Evolutionary conservation across 2,329 filamentous ascomycete species (phyloP).

Genomic region (Trichoderma koningii): DNA sequence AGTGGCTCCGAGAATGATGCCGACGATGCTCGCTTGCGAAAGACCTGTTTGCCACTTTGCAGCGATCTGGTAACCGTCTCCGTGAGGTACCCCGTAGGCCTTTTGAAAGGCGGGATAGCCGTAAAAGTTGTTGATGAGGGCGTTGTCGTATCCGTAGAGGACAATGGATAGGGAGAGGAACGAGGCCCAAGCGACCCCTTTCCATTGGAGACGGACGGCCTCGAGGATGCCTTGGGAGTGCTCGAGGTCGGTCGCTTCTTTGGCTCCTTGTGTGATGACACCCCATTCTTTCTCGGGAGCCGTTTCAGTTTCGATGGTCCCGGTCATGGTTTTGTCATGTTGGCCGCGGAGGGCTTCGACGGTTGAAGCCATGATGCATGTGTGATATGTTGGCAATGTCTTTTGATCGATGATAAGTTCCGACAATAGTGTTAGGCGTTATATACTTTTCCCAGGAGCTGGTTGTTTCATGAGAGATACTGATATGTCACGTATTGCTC

Average conservation of each 20-base stretch:
- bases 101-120: constrained; percentile 36
- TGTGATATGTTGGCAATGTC: background rate
- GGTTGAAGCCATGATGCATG: constrained; percentile 6
- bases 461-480: background rate
- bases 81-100: constrained; percentile 36
- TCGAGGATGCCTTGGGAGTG: constrained; percentile 22
- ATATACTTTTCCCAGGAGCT: background rate
- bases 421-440: background rate
- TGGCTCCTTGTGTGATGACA: constrained; percentile 7
- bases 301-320: background rate
- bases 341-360: background rate
- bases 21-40: constrained; percentile 50
- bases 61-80: constrained; percentile 36
- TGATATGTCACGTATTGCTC: background rate
- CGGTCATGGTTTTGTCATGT: background rate
- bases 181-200: constrained; percentile 16
- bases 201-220: constrained; percentile 16
- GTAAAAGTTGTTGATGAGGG: constrained; percentile 43
- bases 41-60: constrained; percentile 55
- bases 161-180: constrained; percentile 34
- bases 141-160: constrained; percentile 48
- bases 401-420: background rate
- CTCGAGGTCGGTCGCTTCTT: constrained; percentile 6
- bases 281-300: constrained; percentile 15
- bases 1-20: constrained; percentile 35